Evolutionary conservation across 768 basidiomycete species (phyloP).

Genomic region (Calocybe indica): DNA sequence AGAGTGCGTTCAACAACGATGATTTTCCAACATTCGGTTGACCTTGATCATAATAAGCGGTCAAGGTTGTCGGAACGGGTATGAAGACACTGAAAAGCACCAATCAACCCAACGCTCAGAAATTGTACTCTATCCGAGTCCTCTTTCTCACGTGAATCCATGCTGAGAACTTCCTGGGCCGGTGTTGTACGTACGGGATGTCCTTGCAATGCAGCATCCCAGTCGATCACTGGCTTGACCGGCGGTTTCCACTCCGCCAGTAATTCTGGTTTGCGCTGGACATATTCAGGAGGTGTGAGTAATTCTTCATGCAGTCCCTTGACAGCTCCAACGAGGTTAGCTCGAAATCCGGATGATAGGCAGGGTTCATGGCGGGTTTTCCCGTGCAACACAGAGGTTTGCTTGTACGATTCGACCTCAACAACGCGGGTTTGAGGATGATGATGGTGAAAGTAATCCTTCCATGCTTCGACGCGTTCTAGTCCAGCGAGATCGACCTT

Average conservation of each 20-base stretch:
- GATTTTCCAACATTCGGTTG: conserved; percentile 98
- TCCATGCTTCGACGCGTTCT: conserved; percentile 59
- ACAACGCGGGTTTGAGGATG: conserved; percentile 59
- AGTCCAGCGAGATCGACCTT: conserved; percentile 85
- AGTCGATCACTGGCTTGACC: conserved; percentile 65
- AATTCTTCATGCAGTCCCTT: conserved; percentile 61
- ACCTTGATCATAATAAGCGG: conserved; percentile 34
- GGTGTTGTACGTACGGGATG: too few relatives aligned
- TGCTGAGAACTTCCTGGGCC: too few relatives aligned
- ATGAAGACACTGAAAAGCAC: conserved; percentile 23
- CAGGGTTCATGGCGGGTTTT: conserved; percentile 51
- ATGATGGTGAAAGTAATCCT: conserved; percentile 42
- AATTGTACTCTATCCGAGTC: conserved; percentile 24
- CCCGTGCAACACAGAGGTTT: conserved; percentile 44
- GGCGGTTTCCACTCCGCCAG: conserved; percentile 58
- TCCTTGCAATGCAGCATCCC: conserved; percentile 40
- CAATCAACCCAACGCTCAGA: conserved; percentile 80
- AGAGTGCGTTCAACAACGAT: conserved; percentile 85
- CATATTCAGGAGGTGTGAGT: conserved; percentile 57
- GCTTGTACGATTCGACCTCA: conserved; percentile 71
- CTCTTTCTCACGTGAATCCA: too few relatives aligned
- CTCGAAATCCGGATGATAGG: conserved; percentile 61
- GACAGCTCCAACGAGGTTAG: conserved; percentile 59
- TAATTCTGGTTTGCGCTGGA: conserved; percentile 41
- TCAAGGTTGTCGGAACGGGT: background rate